Conservation (phyloP, 352 stramenopile genomes). For the Albugo laibachii region DNA sequence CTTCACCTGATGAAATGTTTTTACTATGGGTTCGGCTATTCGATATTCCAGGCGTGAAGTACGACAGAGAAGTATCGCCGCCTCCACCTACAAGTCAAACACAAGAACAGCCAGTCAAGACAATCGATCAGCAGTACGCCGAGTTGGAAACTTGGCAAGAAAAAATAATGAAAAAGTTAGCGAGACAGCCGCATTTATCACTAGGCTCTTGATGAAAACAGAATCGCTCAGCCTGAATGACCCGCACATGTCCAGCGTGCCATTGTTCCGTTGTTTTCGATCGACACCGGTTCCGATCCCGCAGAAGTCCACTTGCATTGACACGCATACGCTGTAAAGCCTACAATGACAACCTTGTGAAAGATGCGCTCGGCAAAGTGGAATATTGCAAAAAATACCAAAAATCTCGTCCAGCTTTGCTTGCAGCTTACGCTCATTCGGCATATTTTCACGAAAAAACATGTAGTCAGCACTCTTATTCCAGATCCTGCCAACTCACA, state of each 20-base stretch:
- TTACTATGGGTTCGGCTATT: slow-evolving; percentile 43
- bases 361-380: neutral
- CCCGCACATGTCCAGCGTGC: too few species aligned
- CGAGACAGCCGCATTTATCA: slow-evolving; percentile 39
- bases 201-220: slow-evolving; percentile 15
- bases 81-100: neutral
- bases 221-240: slow-evolving; percentile 14
- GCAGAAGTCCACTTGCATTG: slow-evolving; percentile 70
- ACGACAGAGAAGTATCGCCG: too few species aligned
- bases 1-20: slow-evolving; percentile 30
- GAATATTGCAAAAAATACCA: slow-evolving; percentile 11
- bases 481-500: slow-evolving; percentile 29
- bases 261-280: too few species aligned
- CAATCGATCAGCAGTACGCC: neutral
- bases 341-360: slow-evolving; percentile 1
- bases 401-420: slow-evolving; percentile 32
- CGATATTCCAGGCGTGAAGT: slow-evolving; percentile 9
- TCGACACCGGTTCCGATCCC: too few species aligned
- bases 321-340: slow-evolving; percentile 48
- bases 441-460: slow-evolving; percentile 70
- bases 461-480: slow-evolving; percentile 52
- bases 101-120: neutral
- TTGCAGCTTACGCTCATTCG: slow-evolving; percentile 40
- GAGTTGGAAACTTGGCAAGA: neutral
- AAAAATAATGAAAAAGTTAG: slow-evolving; percentile 18